These are phyloP conservation scores for Nissolia schottii DNA, from an alignment of 306 rosid species.

Conservation along the genomic window DNA sequence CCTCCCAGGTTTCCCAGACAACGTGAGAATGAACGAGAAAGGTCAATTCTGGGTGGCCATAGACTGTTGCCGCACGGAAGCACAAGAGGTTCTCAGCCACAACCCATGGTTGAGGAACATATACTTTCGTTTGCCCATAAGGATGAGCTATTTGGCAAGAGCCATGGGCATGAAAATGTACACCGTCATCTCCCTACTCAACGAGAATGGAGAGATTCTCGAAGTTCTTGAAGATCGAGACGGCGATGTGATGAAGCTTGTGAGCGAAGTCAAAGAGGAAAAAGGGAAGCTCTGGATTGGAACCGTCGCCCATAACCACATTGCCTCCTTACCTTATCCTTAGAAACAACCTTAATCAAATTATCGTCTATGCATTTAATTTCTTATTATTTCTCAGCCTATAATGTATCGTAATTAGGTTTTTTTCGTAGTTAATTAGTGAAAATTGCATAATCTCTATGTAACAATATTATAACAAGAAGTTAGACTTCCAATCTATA, in stretches of 20 bases:
- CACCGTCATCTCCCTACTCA: constrained; percentile 58
- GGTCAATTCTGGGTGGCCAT: constrained; percentile 91
- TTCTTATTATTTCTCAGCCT: neutral
- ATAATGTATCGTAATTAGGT: neutral
- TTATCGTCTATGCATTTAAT: neutral
- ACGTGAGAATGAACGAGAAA: constrained; percentile 66
- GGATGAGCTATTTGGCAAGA: constrained; percentile 61
- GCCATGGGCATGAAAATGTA: constrained; percentile 86
- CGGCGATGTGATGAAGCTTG: constrained; percentile 75
- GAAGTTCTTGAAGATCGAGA: constrained; percentile 78
- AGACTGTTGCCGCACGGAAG: constrained; percentile 79
- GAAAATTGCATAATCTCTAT: neutral
- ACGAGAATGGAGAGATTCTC: constrained; percentile 59
- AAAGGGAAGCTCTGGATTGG: constrained; percentile 91
- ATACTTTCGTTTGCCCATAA: constrained; percentile 71
- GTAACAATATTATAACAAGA: neutral
- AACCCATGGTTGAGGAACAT: constrained; percentile 79
- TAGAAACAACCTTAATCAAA: neutral
- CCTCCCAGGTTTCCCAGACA: constrained; percentile 91
- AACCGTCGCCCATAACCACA: constrained; percentile 90
- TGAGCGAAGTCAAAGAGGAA: constrained; percentile 77
- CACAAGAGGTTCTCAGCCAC: constrained; percentile 60
- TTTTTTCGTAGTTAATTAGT: neutral
- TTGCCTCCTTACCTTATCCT: constrained; percentile 79
- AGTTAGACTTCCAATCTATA: no score